phyloP scores from a whole-genome alignment of 2,329 filamentous ascomycete species.

The Hymenoscyphus occultus region DNA sequence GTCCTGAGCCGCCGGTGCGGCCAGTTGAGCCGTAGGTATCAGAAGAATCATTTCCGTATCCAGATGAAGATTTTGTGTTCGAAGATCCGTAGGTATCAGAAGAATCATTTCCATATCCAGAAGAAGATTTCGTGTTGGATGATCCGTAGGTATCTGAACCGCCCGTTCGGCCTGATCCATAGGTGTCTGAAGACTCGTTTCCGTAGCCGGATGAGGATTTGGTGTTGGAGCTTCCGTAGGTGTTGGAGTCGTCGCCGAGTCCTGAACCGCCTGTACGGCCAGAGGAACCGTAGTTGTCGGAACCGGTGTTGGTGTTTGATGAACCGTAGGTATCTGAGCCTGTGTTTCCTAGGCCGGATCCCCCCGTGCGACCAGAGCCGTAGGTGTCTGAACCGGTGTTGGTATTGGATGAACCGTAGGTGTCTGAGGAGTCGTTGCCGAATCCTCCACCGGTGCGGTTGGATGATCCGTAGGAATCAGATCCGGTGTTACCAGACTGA shows the following conservation, averaged over 20 bases:
- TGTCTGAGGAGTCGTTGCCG: constrained; percentile 19
- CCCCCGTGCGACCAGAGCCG: constrained; percentile 16
- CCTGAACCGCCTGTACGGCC: constrained; percentile 10
- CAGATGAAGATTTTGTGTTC: constrained; percentile 31
- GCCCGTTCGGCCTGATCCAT: constrained; percentile 29
- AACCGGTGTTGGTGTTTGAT: constrained; percentile 17
- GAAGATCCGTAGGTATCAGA: constrained; percentile 20
- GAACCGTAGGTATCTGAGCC: constrained; percentile 16
- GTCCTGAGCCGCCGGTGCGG: constrained; percentile 10
- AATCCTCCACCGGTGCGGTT: too few species aligned
- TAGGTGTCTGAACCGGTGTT: constrained; percentile 27
- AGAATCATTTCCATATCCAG: constrained; percentile 22
- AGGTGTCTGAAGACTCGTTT: constrained; percentile 26
- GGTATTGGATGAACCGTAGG: constrained; percentile 28
- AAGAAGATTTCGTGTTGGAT: constrained; percentile 20
- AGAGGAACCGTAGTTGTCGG: constrained; percentile 31
- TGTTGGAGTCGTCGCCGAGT: constrained; percentile 24
- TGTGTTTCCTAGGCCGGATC: constrained; percentile 7
- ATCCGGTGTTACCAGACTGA: constrained; percentile 20
- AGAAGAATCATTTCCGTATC: constrained; percentile 23
- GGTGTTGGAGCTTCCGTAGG: constrained; percentile 19
- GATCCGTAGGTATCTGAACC: constrained; percentile 30
- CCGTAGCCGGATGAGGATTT: constrained; percentile 24
- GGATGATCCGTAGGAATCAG: constrained; percentile 33
- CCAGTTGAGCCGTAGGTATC: constrained; percentile 11